phyloP scores from a whole-genome alignment of 1,284 basidiomycete species.

The Laetiporus sulphureus region DNA sequence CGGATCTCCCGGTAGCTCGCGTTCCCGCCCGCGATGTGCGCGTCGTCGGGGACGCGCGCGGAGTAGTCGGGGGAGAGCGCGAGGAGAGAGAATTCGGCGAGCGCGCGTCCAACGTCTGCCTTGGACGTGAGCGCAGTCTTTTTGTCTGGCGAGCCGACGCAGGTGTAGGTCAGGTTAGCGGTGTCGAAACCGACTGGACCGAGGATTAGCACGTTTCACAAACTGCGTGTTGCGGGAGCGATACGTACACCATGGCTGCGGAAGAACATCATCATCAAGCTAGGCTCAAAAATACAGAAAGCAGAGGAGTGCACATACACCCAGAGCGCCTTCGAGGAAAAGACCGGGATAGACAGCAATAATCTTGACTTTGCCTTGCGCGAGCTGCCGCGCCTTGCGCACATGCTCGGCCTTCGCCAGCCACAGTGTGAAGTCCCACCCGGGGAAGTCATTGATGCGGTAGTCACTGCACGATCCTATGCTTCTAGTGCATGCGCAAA shows the following conservation, averaged over 20 bases:
- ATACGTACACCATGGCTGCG: conserved; percentile 8
- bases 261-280: too few relatives aligned
- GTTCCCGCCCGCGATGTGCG: conserved; percentile 17
- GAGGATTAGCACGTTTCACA: neutral
- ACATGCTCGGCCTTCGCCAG: conserved; percentile 18
- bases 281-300: too few relatives aligned
- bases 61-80: conserved; percentile 17
- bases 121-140: conserved; percentile 17
- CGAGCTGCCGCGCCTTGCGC: conserved; percentile 12
- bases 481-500: neutral
- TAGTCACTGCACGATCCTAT: conserved; percentile 17
- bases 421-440: conserved; percentile 21
- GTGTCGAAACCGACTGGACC: conserved; percentile 22
- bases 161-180: conserved; percentile 17
- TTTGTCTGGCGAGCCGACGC: conserved; percentile 15
- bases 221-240: neutral
- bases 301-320: conserved; percentile 15
- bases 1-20: conserved; percentile 13
- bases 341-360: conserved; percentile 22
- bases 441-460: conserved; percentile 22
- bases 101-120: conserved; percentile 19
- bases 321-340: conserved; percentile 19
- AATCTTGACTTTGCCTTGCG: conserved; percentile 18
- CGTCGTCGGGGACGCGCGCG: conserved; percentile 17
- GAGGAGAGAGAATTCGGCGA: conserved; percentile 22